Base-by-base conservation (phyloP, 2,329 filamentous ascomycete species). In the Pseudogymnoascus sp. region DNA sequence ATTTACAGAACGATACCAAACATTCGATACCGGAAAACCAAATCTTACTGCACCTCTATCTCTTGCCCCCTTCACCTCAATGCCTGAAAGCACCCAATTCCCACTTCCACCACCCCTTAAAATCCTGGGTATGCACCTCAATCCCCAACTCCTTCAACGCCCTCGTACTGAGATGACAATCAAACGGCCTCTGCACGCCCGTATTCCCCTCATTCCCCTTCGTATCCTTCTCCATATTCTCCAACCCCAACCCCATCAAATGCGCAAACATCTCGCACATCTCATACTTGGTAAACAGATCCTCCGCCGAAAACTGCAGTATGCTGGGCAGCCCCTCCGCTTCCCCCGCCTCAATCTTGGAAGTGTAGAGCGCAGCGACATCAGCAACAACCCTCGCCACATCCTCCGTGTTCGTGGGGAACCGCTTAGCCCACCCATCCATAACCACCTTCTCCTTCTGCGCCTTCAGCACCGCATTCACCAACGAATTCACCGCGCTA, bases 401-500 rank as follows among this genome's bases (percentile, higher is more conserved):
- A 71, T 96, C 93, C 72, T 91, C 88, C 0, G 91, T 96, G 73
- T 95, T 95, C 6, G 92, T 96, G 7, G 92, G 92, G 76, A 91
- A 96, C 29, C 92, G 83, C 61, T 89, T 77, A 1, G 90, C 87
- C 86, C 91, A 96, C 74, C 96, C 87, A 71, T 96, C 92, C 86
- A 96, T 93, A 72, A 84, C 86, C 42, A 92, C 79, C 38, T 80
- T 77, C 60, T 86, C 82, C 47, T 53, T 53, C 72, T 93, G 89
- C 0, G 86, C 82, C 73, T 89, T 90, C 84, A 85, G 88, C 6
- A 96, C 81, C 0, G 82, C 78, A 62, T 93, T 89, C 76, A 96
- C 82, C 59, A 97, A 80, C 0, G 87, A 81, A 71, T 96, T 96
- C 50, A 96, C 84, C 0, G 93, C 91, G 70, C 90, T 95, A 76